Conservation (phyloP, 352 stramenopile genomes). For the Phytophthora pinifolia region DNA sequence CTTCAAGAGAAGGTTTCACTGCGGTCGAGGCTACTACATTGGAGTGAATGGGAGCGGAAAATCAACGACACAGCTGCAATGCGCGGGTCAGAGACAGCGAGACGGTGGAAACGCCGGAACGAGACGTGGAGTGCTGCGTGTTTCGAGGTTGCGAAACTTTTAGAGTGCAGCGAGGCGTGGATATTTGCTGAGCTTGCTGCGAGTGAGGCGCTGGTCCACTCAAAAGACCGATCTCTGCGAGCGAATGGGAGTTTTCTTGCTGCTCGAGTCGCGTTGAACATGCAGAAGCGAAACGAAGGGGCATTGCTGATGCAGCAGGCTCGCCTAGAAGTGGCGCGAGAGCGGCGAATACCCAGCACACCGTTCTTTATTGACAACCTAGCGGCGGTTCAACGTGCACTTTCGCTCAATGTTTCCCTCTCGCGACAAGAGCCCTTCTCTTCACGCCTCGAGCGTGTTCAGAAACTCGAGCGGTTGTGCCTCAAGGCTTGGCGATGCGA, state of each 20-base stretch:
- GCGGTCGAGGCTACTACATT: constrained; percentile 24
- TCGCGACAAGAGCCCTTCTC: constrained; percentile 44
- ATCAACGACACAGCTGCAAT: constrained; percentile 15
- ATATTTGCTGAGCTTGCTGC: constrained; percentile 29
- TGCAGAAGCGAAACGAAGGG: constrained; percentile 26
- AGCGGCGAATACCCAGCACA: background rate
- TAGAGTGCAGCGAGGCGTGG: constrained; percentile 43
- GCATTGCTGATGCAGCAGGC: constrained; percentile 35
- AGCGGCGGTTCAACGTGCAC: constrained; percentile 35
- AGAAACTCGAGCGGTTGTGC: constrained; percentile 68
- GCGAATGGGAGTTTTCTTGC: constrained; percentile 35
- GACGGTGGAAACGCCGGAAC: constrained; percentile 28
- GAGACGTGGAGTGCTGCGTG: constrained; percentile 45
- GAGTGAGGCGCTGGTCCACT: constrained; percentile 24
- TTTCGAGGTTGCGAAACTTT: constrained; percentile 35
- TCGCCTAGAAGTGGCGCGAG: constrained; percentile 21
- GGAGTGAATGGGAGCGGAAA: constrained; percentile 35
- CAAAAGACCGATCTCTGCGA: constrained; percentile 28
- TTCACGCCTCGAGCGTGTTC: constrained; percentile 38
- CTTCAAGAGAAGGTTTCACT: constrained; percentile 10
- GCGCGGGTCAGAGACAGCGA: constrained; percentile 6
- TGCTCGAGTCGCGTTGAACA: constrained; percentile 19
- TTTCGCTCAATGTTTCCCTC: constrained; percentile 31
- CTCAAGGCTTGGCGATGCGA: constrained; percentile 56
- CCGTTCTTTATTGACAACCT: constrained; percentile 29